Evolutionary conservation across 305 asterid species (phyloP), one percentile per base, ranked within the genome.

Genomic region (Fraxinus velutina): DNA sequence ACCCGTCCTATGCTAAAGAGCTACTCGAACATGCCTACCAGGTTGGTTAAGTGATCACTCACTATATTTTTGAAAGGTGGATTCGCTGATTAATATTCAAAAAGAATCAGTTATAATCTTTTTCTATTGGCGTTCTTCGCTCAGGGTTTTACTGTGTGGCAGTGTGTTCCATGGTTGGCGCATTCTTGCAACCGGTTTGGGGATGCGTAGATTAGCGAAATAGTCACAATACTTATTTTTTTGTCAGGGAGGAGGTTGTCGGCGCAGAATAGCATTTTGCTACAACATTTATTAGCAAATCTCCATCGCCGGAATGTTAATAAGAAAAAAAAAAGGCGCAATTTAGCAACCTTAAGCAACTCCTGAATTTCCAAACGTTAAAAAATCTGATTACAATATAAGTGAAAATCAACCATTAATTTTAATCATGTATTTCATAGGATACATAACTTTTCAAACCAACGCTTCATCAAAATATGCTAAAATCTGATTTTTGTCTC

Each of bases 11-110:
- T 87, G 81, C 99, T 74, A 91, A 88, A 21, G 87, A 82, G 88
- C 97, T 96, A 29, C 97, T 96, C 5, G 86, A 86, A 81, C 99
- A 96, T 36, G 97, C 98, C 15, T 42, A 68, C 73, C 97, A 96
- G 99, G 99, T 96, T 72, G 81, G 39, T 21, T 81, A 2, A 47
- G 22, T 57, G 7, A 30, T 32, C 76, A 9, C 37, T 64, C 34
- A 8, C 72, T 64, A 3, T 19, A 17, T 19, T 57, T 55, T 55
- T 17, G 10, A 17, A 17, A 55, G 12, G 27, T 55, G 66, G 66
- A 19, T 55, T 19, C 2, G 27, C 24, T 17, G 64, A 17, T 17
- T 55, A 17, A 55, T 55, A 55, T 17, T 55, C 8, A 55, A 5
- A 55, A n/a, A 6, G 3, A 55, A 55, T 52, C n/a, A n/a, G 62